Conservation (phyloP, 2,329 filamentous ascomycete genomes). For the Exophiala bonariae region DNA sequence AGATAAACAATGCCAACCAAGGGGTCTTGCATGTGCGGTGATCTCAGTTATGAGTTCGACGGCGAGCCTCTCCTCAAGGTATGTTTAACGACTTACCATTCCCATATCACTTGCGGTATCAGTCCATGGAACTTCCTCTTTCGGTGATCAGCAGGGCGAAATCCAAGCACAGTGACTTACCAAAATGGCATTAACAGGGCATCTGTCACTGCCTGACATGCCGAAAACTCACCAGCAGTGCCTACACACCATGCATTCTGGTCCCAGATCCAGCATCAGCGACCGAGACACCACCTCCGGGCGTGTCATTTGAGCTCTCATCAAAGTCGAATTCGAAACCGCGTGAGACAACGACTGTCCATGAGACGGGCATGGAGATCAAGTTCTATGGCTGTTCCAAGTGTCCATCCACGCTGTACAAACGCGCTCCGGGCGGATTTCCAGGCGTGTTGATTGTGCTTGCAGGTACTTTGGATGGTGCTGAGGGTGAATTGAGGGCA, state of each 20-base stretch:
- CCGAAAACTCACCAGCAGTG: conserved; percentile 56
- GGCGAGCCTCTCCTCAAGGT: conserved; percentile 25
- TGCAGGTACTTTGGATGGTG: conserved; percentile 19
- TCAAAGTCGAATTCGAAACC: conserved; percentile 49
- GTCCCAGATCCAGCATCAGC: conserved; percentile 43
- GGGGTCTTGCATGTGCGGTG: conserved; percentile 38
- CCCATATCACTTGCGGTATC: too few species aligned
- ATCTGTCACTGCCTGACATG: conserved; percentile 61
- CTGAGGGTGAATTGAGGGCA: conserved; percentile 5
- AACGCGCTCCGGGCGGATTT: conserved; percentile 51
- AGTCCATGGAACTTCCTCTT: too few species aligned
- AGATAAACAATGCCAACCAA: background rate
- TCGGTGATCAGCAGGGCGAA: too few species aligned
- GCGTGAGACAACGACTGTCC: conserved; percentile 49
- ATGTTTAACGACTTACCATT: too few species aligned
- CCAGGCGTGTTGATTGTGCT: conserved; percentile 52
- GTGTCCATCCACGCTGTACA: conserved; percentile 57
- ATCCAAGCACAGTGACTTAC: background rate
- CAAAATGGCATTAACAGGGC: conserved; percentile 35
- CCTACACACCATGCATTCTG: conserved; percentile 46
- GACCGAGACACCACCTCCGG: background rate
- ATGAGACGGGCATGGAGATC: conserved; percentile 55
- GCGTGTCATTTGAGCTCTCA: background rate
- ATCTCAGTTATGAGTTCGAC: conserved; percentile 32
- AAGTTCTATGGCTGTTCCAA: conserved; percentile 60